These are phyloP conservation scores for Penicillium maclennaniae DNA, from an alignment of 495 filamentous ascomycete genomes.

Conservation along the genomic window DNA sequence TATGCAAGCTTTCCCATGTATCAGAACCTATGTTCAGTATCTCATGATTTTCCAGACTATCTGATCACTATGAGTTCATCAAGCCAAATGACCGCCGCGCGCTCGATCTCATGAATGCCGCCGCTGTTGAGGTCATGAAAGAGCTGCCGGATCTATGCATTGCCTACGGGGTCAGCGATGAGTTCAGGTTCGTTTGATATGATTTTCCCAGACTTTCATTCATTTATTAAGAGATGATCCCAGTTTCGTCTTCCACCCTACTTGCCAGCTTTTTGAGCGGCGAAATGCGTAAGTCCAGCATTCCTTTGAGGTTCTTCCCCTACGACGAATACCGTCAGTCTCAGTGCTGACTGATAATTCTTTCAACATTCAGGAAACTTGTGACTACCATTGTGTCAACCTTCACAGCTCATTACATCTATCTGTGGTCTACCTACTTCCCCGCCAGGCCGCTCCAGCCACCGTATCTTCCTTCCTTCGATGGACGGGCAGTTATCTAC, in stretches of 20 bases:
- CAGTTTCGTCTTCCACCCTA: slow-evolving; percentile 86
- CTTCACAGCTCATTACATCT: slow-evolving; percentile 88
- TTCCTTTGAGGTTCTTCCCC: neutral
- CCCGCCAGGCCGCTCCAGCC: slow-evolving; percentile 59
- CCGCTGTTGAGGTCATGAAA: slow-evolving; percentile 75
- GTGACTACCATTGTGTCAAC: slow-evolving; percentile 85
- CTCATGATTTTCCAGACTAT: slow-evolving; percentile 55
- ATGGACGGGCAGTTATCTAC: slow-evolving; percentile 86
- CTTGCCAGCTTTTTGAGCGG: slow-evolving; percentile 77
- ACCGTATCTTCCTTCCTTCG: slow-evolving; percentile 76
- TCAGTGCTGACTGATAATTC: neutral
- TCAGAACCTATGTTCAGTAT: neutral
- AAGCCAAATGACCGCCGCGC: slow-evolving; percentile 92
- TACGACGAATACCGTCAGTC: neutral
- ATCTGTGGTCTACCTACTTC: slow-evolving; percentile 77
- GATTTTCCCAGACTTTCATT: neutral
- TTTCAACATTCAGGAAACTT: slow-evolving; percentile 61
- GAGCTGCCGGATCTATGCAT: slow-evolving; percentile 82
- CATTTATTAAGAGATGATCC: neutral
- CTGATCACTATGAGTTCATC: slow-evolving; percentile 73
- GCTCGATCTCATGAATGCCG: slow-evolving; percentile 90
- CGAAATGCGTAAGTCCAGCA: slow-evolving; percentile 65
- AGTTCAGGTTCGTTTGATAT: slow-evolving; percentile 63
- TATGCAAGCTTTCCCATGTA: slow-evolving; percentile 31
- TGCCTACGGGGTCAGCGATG: slow-evolving; percentile 90